These are phyloP conservation scores for Russula virescens DNA, from an alignment of 768 basidiomycete species.

Conservation along the genomic window DNA sequence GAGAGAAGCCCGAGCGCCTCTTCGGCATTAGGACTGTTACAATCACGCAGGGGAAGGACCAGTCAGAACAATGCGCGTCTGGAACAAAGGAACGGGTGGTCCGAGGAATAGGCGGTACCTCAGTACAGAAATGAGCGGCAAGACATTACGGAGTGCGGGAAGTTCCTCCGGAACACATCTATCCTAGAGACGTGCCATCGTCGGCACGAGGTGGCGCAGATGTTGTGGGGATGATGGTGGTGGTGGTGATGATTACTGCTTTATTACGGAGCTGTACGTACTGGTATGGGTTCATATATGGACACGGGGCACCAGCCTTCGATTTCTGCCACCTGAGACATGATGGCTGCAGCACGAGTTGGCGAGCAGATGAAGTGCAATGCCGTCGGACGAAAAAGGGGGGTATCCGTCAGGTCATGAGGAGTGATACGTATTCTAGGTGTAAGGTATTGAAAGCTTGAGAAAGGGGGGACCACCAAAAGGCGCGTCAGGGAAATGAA, in stretches of 20 bases:
- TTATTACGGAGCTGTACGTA: slow-evolving; percentile 31
- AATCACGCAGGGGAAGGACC: not conserved
- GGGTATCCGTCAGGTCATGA: slow-evolving; percentile 53
- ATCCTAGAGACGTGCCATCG: slow-evolving; percentile 40
- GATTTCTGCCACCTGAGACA: slow-evolving; percentile 52
- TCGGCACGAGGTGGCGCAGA: not conserved
- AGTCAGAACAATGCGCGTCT: not conserved
- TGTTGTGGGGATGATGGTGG: not conserved
- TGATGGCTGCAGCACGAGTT: slow-evolving; percentile 55
- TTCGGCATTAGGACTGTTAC: slow-evolving; percentile 70
- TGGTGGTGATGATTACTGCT: not conserved
- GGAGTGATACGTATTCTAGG: slow-evolving; percentile 67
- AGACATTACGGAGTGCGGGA: slow-evolving; percentile 53
- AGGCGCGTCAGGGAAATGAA: not conserved
- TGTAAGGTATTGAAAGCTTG: slow-evolving; percentile 74
- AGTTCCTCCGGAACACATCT: slow-evolving; percentile 77
- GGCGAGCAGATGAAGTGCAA: slow-evolving; percentile 89
- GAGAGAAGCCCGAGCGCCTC: slow-evolving; percentile 71
- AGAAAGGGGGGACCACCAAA: not conserved
- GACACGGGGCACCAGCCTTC: slow-evolving; percentile 57
- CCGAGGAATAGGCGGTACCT: slow-evolving; percentile 36
- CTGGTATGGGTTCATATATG: slow-evolving; percentile 86
- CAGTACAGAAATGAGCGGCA: slow-evolving; percentile 58
- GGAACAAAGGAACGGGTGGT: not conserved
- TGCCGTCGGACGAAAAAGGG: slow-evolving; percentile 43